Base-by-base conservation (phyloP, 2,329 filamentous ascomycete species). In the Ilyonectria sp. region DNA sequence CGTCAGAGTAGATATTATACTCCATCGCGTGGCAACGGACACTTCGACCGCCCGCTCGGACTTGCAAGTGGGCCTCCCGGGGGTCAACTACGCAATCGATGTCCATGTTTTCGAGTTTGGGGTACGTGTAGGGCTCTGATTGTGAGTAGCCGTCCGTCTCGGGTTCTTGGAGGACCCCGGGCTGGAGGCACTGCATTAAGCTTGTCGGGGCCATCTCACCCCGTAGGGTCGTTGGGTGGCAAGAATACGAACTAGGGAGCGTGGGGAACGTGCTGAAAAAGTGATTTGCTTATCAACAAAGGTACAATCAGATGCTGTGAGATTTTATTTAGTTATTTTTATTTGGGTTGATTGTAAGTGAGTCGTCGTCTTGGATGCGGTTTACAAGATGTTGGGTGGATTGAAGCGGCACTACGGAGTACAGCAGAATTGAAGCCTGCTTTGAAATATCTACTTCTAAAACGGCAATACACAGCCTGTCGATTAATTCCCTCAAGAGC, bases 101-200 rank as follows among this genome's bases (percentile, higher is more conserved):
- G 53, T 33, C 58, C 40, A 26, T 58, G 29, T 15, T 47, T 52
- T 59, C 52, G 31, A 33, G 23, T 49, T 49, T 47, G 46, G 31
- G 35, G 52, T 40, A 19, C 23, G 33, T n/a, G 10, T 37, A 33
- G 31, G 47, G 19, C 8, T 23, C 17, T 44, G 49, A 33, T 35
- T 35, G 50, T 35, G 19, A 29, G 49, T 17, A n/a, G 23, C 56
- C 26, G 35, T 43, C 52, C 52, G 35, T 47, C 58, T 66, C 63
- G 63, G 63, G 58, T n/a, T 56, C 17, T 23, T 66, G 19, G 21
- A 53, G 58, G 17, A 58, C 60, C 58, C 63, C 63, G 63, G 58
- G 5, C 21, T 37, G 46, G 37, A 60, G n/a, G 52, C 21, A 33
- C 35, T 53, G 49, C 26, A 29, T 47, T 66, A 21, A 15, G 47